A percentile compares a stretch with the other conserved stretches of the same genome.
Conservation (phyloP, 2,329 filamentous ascomycete genomes). For the Paraphaeosphaeria sporulosa region DNA sequence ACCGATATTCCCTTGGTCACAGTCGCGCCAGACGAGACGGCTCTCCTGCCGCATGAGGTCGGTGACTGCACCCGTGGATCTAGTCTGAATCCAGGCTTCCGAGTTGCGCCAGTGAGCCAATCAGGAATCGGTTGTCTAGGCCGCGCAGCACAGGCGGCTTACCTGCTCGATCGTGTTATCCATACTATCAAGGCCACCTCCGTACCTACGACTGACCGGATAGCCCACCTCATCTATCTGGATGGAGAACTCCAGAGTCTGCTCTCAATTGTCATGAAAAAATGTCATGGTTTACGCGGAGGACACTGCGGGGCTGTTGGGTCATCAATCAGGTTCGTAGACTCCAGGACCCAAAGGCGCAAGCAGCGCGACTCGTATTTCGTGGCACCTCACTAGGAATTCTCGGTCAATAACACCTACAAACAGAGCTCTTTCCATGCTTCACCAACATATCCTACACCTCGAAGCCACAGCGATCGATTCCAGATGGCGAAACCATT, state of each 20-base stretch:
- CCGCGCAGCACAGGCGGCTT: conserved; percentile 15
- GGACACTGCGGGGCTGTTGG: conserved; percentile 18
- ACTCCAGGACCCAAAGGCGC: too few relatives aligned
- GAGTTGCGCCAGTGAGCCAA: background rate
- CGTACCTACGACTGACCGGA: background rate
- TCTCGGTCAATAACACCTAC: background rate
- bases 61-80: background rate
- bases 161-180: conserved; percentile 14
- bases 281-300: conserved; percentile 15
- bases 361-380: too few relatives aligned
- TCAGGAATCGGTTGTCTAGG: conserved; percentile 13
- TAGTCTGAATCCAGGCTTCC: background rate
- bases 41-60: conserved; percentile 6
- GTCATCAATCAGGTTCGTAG: conserved; percentile 12
- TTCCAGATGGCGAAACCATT: conserved; percentile 10
- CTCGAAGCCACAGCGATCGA: conserved; percentile 1
- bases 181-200: background rate
- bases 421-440: background rate
- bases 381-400: too few relatives aligned
- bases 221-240: background rate
- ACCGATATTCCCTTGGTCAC: background rate
- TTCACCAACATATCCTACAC: conserved; percentile 6
- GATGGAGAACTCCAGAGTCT: conserved; percentile 8
- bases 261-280: conserved; percentile 11
- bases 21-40: background rate